These are phyloP conservation scores for Colletotrichum sp. DNA, from an alignment of 2,329 filamentous ascomycete species.

Conservation along the genomic window DNA sequence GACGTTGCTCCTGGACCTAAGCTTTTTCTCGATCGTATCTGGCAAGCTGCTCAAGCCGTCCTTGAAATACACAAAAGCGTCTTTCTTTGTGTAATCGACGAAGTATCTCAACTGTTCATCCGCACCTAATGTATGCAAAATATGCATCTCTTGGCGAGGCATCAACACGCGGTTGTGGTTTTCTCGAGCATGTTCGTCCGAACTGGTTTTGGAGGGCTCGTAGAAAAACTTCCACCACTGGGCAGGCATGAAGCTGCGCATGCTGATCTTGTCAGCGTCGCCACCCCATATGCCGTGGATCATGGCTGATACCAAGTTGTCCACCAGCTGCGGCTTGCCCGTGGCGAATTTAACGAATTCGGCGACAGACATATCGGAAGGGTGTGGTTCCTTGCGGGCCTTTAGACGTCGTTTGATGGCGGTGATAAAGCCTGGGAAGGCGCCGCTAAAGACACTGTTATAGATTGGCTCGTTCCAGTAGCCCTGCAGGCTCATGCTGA, in stretches of 20 bases:
- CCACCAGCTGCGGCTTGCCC: slow-evolving; percentile 56
- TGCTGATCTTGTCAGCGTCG: slow-evolving; percentile 81
- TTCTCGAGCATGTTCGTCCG: neutral
- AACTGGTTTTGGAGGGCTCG: neutral
- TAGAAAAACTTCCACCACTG: slow-evolving; percentile 46
- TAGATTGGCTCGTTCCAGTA: slow-evolving; percentile 33
- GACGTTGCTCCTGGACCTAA: slow-evolving; percentile 63
- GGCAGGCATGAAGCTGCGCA: slow-evolving; percentile 59
- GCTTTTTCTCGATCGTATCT: slow-evolving; percentile 53
- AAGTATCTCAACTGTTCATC: slow-evolving; percentile 22
- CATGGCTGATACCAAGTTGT: slow-evolving; percentile 78
- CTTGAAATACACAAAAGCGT: slow-evolving; percentile 46
- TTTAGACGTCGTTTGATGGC: slow-evolving; percentile 37
- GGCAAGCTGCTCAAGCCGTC: slow-evolving; percentile 69
- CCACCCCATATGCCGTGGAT: slow-evolving; percentile 93
- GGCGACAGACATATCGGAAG: slow-evolving; percentile 74
- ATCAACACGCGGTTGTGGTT: slow-evolving; percentile 24
- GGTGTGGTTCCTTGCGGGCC: slow-evolving; percentile 22
- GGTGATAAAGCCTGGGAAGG: slow-evolving; percentile 32
- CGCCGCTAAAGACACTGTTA: slow-evolving; percentile 36
- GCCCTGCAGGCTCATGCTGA: neutral
- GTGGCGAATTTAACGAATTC: slow-evolving; percentile 65
- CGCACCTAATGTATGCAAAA: slow-evolving; percentile 30
- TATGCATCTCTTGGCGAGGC: slow-evolving; percentile 30
- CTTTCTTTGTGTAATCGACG: slow-evolving; percentile 6